Evolutionary conservation across 768 basidiomycete species (phyloP).

Genomic region (Piloderma croceum): DNA sequence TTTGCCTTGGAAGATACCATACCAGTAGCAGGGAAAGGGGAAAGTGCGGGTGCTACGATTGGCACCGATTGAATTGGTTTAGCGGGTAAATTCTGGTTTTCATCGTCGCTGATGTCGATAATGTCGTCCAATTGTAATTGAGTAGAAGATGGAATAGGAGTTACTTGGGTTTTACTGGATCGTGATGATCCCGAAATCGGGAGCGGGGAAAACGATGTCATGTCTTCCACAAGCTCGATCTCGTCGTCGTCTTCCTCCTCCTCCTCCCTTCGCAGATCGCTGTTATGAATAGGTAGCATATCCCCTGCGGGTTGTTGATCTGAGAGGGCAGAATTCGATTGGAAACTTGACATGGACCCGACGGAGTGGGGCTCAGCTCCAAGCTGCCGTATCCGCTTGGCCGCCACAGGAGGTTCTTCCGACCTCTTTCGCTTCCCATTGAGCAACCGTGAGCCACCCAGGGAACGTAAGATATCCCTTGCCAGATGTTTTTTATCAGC

Average conservation of each 20-base stretch:
- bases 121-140: no score
- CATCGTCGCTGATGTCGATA: no score
- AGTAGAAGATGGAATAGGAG: conserved; percentile 1
- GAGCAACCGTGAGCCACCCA: conserved; percentile 33
- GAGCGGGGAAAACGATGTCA: no score
- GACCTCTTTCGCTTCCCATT: no score
- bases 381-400: neutral
- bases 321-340: neutral
- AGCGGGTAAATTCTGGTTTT: no score
- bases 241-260: no score
- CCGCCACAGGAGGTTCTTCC: conserved; percentile 13
- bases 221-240: no score
- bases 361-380: neutral
- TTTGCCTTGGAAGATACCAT: conserved; percentile 19
- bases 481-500: conserved; percentile 51
- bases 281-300: no score
- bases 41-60: no score
- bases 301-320: conserved; percentile 4
- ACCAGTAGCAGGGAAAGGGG: no score
- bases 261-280: no score
- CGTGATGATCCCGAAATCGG: conserved; percentile 6
- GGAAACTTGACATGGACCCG: neutral
- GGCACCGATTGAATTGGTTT: no score
- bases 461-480: conserved; percentile 49
- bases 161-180: conserved; percentile 11